Base-by-base conservation (phyloP, 2,329 filamentous ascomycete genomes). In the Colletotrichum sp. region DNA sequence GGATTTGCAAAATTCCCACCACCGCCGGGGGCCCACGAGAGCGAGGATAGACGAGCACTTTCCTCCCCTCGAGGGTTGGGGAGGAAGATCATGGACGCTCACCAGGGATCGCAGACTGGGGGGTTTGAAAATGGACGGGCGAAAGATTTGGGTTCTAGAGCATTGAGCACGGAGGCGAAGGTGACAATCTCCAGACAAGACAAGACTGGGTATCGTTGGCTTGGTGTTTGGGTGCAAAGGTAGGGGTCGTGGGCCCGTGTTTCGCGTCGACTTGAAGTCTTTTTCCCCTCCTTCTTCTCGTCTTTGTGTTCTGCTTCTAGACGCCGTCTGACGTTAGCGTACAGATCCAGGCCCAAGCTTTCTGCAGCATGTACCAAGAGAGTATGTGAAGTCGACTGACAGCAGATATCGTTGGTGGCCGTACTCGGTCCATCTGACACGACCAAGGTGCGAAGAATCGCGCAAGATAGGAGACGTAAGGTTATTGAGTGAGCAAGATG, bases 161-260 rank as follows among this genome's bases (percentile, higher is more conserved):
- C 70, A 76, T 73, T 76, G 59, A 65, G 59, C 64, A 59, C 64
- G 28, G 73, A 59, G 73, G 73, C 73, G 70, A 60, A 76, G 59
- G 64, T 62, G 74, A 76, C 60, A 75, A 26, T 75, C 49, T 71
- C 60, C 36, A 64, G 67, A 71, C 34, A 75, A 52, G 28, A 57
- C 30, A 71, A 52, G 28, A 57, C 63, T 49, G 52, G 64, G 68
- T 28, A 24, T 72, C 44, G 72, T 57, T 68, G 66, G 26, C 52
- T 68, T 68, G 32, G 49, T 57, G 44, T 34, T 66, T 21, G 28
- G 36, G 65, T 52, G 57, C 26, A 55, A 59, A 57, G 63, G 70
- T 64, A 68, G 70, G 73, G 70, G 64, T 36, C 70, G 44, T 55
- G 70, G 69, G 69, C 62, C 64, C 70, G 49, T 69, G 74, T 73